These are phyloP conservation scores for Penicillium rolfsii DNA, from an alignment of 2,329 filamentous ascomycete species.

Conservation along the genomic window DNA sequence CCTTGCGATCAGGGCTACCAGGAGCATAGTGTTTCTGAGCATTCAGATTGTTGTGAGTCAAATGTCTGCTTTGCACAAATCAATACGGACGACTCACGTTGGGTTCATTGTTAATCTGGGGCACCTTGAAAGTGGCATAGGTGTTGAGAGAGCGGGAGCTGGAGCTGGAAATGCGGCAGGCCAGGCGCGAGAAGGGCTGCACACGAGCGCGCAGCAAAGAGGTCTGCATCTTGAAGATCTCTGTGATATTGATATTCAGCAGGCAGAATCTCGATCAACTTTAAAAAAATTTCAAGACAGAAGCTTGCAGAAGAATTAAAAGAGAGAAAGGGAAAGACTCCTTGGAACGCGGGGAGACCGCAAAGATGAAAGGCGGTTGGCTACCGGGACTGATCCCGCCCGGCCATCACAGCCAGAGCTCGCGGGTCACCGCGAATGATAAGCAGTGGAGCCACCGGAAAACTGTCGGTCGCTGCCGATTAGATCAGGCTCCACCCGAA, in stretches of 20 bases:
- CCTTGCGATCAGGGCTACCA: constrained; percentile 76
- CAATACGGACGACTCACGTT: constrained; percentile 66
- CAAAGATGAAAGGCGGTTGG: constrained; percentile 1
- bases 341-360: constrained; percentile 4
- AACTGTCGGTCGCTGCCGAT: not conserved
- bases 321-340: not conserved
- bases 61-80: too few relatives aligned
- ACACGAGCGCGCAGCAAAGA: constrained; percentile 34
- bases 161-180: constrained; percentile 27
- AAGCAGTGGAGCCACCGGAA: constrained; percentile 2
- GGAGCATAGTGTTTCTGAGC: constrained; percentile 83
- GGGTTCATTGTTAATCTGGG: constrained; percentile 87
- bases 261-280: not conserved
- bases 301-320: not conserved
- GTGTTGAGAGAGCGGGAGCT: constrained; percentile 51
- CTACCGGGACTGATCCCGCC: constrained; percentile 8
- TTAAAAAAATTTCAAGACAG: not conserved
- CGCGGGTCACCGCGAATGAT: not conserved
- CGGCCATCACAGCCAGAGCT: constrained; percentile 6
- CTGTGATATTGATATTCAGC: not conserved
- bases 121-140: constrained; percentile 84
- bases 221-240: constrained; percentile 34
- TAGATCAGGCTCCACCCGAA: not conserved
- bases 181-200: constrained; percentile 28
- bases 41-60: not conserved